phyloP scores from a whole-genome alignment of 2,329 filamentous ascomycete species.

The Ophiocordyceps camponoti-saundersi region DNA sequence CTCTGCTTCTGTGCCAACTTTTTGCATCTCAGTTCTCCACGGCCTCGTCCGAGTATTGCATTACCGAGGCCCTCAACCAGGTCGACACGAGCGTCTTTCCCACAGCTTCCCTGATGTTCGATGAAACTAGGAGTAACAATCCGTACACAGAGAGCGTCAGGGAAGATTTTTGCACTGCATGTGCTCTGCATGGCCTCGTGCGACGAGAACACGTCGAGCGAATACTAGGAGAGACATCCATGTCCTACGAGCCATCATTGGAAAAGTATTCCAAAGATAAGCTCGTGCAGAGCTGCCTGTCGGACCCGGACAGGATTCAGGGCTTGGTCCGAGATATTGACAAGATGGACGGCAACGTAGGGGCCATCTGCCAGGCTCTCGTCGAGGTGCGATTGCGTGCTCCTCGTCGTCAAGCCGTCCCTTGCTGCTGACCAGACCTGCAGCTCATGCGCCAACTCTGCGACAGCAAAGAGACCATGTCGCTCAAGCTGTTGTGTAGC shows the following conservation, averaged over 20 bases:
- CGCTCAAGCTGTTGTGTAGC: slow-evolving; percentile 58
- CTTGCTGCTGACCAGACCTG: not conserved
- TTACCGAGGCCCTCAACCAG: slow-evolving; percentile 56
- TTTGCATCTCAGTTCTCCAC: slow-evolving; percentile 54
- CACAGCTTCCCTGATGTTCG: slow-evolving; percentile 40
- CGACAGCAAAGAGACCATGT: slow-evolving; percentile 59
- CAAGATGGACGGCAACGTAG: slow-evolving; percentile 80
- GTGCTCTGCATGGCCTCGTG: slow-evolving; percentile 75
- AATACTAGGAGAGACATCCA: slow-evolving; percentile 69
- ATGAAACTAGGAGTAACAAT: slow-evolving; percentile 38
- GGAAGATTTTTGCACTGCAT: slow-evolving; percentile 75
- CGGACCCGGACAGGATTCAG: slow-evolving; percentile 59
- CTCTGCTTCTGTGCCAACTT: slow-evolving; percentile 33
- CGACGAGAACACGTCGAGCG: slow-evolving; percentile 60
- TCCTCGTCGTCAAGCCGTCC: not conserved
- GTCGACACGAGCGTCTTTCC: slow-evolving; percentile 65
- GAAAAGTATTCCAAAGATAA: slow-evolving; percentile 64
- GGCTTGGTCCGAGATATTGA: slow-evolving; percentile 69
- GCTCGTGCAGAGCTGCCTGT: slow-evolving; percentile 60
- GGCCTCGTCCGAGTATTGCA: slow-evolving; percentile 55
- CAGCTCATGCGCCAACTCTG: slow-evolving; percentile 55
- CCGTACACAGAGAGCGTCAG: slow-evolving; percentile 41
- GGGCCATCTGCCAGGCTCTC: slow-evolving; percentile 65
- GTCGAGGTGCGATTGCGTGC: slow-evolving; percentile 35
- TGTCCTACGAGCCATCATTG: slow-evolving; percentile 58